Percentiles rank a stretch among this genome's conserved stretches.
These are phyloP conservation scores for Candida pini DNA, from an alignment of 805 yeast genomes.

Conservation along the genomic window DNA sequence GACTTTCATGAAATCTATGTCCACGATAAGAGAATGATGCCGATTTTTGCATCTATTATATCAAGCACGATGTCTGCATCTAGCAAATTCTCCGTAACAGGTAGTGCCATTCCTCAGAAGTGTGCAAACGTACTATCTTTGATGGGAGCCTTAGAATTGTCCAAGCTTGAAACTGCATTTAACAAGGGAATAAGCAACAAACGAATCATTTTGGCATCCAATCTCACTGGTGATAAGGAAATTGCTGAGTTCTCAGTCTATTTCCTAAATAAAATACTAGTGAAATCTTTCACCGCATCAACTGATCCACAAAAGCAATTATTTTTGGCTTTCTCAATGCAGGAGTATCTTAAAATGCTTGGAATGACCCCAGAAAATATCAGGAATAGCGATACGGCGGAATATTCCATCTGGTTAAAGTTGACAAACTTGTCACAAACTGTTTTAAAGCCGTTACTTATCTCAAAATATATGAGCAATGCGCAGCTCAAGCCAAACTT, in stretches of 20 bases:
- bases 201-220: constrained; percentile 48
- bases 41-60: constrained; percentile 39
- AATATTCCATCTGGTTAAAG: constrained; percentile 47
- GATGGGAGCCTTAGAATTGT: constrained; percentile 72
- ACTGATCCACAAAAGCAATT: constrained; percentile 81
- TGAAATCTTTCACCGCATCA: constrained; percentile 85
- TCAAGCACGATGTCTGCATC: constrained; percentile 52
- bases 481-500: constrained; percentile 40
- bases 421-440: constrained; percentile 64
- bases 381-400: constrained; percentile 22
- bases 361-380: constrained; percentile 29
- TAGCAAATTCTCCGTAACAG: constrained; percentile 44
- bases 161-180: constrained; percentile 39
- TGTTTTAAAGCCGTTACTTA: constrained; percentile 67
- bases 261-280: constrained; percentile 64
- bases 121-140: constrained; percentile 69
- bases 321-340: constrained; percentile 83
- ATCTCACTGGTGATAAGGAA: constrained; percentile 59
- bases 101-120: constrained; percentile 44
- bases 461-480: constrained; percentile 64
- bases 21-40: constrained; percentile 26
- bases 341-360: constrained; percentile 67
- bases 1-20: constrained; percentile 43
- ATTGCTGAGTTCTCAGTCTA: constrained; percentile 56
- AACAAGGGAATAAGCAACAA: constrained; percentile 29